Conservation (phyloP, 1,284 basidiomycete genomes). For the Apiotrichum porosum region DNA sequence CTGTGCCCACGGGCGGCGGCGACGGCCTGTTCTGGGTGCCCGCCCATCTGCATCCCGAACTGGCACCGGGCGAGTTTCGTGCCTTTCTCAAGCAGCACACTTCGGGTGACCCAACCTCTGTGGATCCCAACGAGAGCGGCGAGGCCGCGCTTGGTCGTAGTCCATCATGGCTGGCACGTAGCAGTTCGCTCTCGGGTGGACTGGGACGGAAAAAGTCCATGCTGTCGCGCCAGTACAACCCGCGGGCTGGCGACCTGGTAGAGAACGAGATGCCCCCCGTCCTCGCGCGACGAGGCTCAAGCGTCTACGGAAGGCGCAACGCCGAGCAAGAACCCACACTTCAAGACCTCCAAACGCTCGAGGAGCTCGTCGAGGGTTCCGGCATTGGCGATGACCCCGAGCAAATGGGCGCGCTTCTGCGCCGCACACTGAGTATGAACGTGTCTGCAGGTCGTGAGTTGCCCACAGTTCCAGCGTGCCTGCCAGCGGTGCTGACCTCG, state of each 20-base stretch:
- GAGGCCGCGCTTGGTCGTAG: conserved; percentile 26
- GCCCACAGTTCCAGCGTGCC: no score
- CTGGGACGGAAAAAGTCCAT: conserved; percentile 78
- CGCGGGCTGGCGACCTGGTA: conserved; percentile 65
- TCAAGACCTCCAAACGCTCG: conserved; percentile 84
- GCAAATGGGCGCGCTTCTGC: conserved; percentile 71
- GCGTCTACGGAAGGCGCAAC: conserved; percentile 54
- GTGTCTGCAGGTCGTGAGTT: conserved; percentile 73
- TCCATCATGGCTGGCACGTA: conserved; percentile 39
- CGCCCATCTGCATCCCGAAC: conserved; percentile 90
- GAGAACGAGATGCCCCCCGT: conserved; percentile 64
- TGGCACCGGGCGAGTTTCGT: conserved; percentile 92
- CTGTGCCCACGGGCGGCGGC: conserved; percentile 35
- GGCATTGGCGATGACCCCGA: conserved; percentile 76
- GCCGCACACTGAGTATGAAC: conserved; percentile 83
- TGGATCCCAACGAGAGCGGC: conserved; percentile 28
- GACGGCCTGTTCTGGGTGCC: conserved; percentile 88
- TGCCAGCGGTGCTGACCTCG: conserved; percentile 6
- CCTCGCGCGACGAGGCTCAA: conserved; percentile 58
- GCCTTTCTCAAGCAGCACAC: conserved; percentile 93
- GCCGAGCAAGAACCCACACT: conserved; percentile 73
- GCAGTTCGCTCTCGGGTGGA: conserved; percentile 49
- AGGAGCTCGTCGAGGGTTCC: conserved; percentile 84
- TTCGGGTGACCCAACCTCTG: conserved; percentile 48
- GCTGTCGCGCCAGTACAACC: conserved; percentile 82